Conservation (phyloP, 805 yeast genomes). For the Schizosaccharomyces cryophilus region DNA sequence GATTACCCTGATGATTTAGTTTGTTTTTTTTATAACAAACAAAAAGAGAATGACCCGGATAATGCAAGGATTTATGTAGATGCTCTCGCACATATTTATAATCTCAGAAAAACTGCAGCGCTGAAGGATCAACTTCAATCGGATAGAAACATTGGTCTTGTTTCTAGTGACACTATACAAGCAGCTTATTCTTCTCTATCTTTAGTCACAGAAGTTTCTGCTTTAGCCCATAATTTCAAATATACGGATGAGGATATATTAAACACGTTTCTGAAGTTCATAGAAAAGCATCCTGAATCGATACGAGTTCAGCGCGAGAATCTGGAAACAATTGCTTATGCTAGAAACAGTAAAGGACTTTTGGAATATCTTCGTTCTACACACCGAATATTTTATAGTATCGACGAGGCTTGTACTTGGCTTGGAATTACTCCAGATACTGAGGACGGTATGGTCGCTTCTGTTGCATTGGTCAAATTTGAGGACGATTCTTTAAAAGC, state of each 20-base stretch:
- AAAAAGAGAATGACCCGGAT: background rate
- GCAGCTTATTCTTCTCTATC: conserved; percentile 8
- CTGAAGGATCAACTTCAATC: background rate
- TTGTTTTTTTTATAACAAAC: background rate
- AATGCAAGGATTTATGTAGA: background rate
- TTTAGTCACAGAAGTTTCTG: conserved; percentile 12
- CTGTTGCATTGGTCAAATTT: background rate
- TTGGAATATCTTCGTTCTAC: conserved; percentile 24
- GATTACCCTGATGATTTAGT: background rate
- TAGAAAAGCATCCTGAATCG: conserved; percentile 21
- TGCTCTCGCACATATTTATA: background rate
- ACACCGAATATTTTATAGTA: conserved; percentile 5
- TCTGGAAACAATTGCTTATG: conserved; percentile 33
- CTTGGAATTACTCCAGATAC: background rate
- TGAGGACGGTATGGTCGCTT: background rate
- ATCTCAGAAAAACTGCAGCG: background rate
- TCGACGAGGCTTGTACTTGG: background rate
- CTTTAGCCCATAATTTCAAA: conserved; percentile 3
- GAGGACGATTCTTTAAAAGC: background rate
- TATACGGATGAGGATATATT: conserved; percentile 6
- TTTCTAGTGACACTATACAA: conserved; percentile 6
- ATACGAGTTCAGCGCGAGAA: conserved; percentile 34
- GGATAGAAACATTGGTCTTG: conserved; percentile 4
- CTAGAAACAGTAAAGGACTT: conserved; percentile 32
- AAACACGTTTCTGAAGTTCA: conserved; percentile 15